These are phyloP conservation scores for Spathaspora hagerdaliae DNA, from an alignment of 805 yeast species.

Conservation along the genomic window DNA sequence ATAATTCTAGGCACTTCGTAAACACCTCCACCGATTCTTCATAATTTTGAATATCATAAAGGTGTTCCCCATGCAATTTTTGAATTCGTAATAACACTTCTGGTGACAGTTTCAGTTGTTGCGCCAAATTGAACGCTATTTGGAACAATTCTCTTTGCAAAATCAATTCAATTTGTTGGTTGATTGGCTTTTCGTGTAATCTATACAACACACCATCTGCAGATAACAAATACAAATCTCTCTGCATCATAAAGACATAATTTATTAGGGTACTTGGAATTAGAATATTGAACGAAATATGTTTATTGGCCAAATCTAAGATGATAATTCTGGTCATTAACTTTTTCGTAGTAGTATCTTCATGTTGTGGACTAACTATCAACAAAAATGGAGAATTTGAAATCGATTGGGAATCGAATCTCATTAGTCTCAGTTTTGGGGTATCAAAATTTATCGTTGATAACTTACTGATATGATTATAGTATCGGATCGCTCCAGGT, in stretches of 20 bases:
- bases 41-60: slow-evolving; percentile 62
- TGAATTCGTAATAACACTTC: slow-evolving; percentile 26
- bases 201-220: slow-evolving; percentile 73
- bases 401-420: slow-evolving; percentile 35
- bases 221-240: slow-evolving; percentile 57
- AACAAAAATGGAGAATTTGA: slow-evolving; percentile 41
- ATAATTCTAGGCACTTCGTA: slow-evolving; percentile 39
- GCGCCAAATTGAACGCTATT: slow-evolving; percentile 69
- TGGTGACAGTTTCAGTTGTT: slow-evolving; percentile 24
- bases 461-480: slow-evolving; percentile 51
- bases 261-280: slow-evolving; percentile 58
- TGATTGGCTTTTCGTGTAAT: slow-evolving; percentile 60
- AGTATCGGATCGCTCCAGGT: slow-evolving; percentile 60
- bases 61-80: slow-evolving; percentile 61
- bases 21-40: slow-evolving; percentile 74
- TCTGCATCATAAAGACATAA: slow-evolving; percentile 55
- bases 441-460: slow-evolving; percentile 54
- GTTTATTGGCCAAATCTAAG: slow-evolving; percentile 66
- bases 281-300: slow-evolving; percentile 64
- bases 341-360: slow-evolving; percentile 16
- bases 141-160: slow-evolving; percentile 67
- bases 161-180: slow-evolving; percentile 66
- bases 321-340: slow-evolving; percentile 56
- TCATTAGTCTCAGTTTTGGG: slow-evolving; percentile 49
- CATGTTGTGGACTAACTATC: slow-evolving; percentile 47